Evolutionary conservation across 176 grass and related monocot genomes (phyloP).

Genomic region (Hyparrhenia diplandra): DNA sequence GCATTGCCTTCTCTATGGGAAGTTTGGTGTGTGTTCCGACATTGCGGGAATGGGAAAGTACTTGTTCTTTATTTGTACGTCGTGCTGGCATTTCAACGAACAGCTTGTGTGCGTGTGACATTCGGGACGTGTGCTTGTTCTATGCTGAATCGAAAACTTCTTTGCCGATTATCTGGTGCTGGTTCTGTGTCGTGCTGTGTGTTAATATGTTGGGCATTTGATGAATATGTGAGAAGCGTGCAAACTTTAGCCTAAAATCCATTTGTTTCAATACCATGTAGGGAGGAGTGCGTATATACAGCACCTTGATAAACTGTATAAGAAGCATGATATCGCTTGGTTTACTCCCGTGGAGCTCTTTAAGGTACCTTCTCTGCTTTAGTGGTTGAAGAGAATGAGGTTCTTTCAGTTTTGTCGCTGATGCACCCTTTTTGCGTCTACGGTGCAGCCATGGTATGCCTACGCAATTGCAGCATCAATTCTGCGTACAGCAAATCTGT

Average conservation of each 20-base stretch:
- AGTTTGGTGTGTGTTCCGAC: background rate
- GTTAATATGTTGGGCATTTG: background rate
- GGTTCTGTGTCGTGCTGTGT: background rate
- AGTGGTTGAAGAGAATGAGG: background rate
- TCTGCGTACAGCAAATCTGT: constrained; percentile 86
- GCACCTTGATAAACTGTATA: constrained; percentile 80
- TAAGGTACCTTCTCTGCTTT: constrained; percentile 53
- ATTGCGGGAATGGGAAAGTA: background rate
- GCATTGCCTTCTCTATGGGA: background rate
- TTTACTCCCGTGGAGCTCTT: constrained; percentile 97
- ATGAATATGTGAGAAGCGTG: background rate
- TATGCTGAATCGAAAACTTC: background rate
- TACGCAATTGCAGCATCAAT: constrained; percentile 89
- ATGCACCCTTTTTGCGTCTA: constrained; percentile 14
- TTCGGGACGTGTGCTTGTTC: background rate
- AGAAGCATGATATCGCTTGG: constrained; percentile 92
- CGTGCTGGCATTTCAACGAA: constrained; percentile 32
- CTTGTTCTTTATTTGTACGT: background rate
- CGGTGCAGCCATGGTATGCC: constrained; percentile 93
- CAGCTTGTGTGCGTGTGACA: constrained; percentile 1
- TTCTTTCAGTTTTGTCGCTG: constrained; percentile 8
- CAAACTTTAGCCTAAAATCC: background rate
- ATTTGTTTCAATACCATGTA: constrained; percentile 26
- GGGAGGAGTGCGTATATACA: constrained; percentile 79
- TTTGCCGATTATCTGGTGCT: background rate